phyloP scores from a whole-genome alignment of 768 basidiomycete genomes.

The Lyophyllum atratum region DNA sequence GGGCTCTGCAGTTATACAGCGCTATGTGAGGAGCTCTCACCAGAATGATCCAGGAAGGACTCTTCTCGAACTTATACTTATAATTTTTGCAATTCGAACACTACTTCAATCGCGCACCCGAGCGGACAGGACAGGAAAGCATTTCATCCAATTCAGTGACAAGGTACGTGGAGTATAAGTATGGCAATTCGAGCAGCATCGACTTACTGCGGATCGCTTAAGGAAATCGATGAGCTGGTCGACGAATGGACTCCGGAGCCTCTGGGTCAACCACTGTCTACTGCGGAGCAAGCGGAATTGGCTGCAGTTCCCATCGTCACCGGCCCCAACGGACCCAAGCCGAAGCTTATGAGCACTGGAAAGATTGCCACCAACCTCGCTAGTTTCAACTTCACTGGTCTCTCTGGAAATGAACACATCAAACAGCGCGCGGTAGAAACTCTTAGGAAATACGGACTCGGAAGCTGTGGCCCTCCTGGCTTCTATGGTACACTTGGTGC shows the following conservation, averaged over 20 bases:
- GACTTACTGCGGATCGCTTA: neutral
- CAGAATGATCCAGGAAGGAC: constrained; percentile 95
- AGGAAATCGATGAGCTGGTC: constrained; percentile 98
- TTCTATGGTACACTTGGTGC: constrained; percentile 96
- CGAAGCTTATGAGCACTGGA: constrained; percentile 69
- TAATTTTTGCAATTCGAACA: constrained; percentile 87
- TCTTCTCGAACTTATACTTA: constrained; percentile 83
- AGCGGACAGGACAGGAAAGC: constrained; percentile 79
- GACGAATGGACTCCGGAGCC: constrained; percentile 94
- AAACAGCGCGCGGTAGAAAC: constrained; percentile 85
- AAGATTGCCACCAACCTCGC: constrained; percentile 85
- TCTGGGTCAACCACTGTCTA: constrained; percentile 62
- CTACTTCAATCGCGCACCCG: constrained; percentile 89
- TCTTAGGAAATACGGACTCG: constrained; percentile 86
- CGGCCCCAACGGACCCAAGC: constrained; percentile 82
- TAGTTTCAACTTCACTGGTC: constrained; percentile 89
- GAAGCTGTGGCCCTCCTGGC: constrained; percentile 93
- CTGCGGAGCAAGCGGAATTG: constrained; percentile 68
- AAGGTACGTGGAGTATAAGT: constrained; percentile 58
- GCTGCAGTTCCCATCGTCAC: constrained; percentile 72
- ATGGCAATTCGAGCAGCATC: neutral
- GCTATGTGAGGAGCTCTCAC: constrained; percentile 94
- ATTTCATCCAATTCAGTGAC: constrained; percentile 89
- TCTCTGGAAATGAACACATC: constrained; percentile 85
- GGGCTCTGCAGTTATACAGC: constrained; percentile 80